Percentiles rank a stretch among this genome's conserved stretches.
Conservation (phyloP, 345 rosid species). For the Linum tenue region DNA sequence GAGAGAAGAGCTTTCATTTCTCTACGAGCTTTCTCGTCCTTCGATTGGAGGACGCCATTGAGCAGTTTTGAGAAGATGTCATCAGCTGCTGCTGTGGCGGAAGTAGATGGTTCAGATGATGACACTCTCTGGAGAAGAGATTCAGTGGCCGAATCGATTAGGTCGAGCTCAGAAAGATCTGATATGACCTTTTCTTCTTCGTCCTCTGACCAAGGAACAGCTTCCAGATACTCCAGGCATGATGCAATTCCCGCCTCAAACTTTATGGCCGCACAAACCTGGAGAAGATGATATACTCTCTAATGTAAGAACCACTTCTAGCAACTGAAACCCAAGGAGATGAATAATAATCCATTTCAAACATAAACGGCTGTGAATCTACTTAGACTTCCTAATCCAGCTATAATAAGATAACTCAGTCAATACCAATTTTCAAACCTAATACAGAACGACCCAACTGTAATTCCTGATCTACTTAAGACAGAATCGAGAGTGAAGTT, state of each 20-base stretch:
- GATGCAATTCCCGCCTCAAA: slow-evolving; percentile 61
- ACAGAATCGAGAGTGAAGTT: too few relatives aligned
- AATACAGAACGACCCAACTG: too few relatives aligned
- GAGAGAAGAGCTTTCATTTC: slow-evolving; percentile 76
- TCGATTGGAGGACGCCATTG: slow-evolving; percentile 65
- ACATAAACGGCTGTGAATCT: too few relatives aligned
- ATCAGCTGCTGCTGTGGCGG: slow-evolving; percentile 34
- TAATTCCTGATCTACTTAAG: too few relatives aligned
- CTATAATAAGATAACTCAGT: too few relatives aligned
- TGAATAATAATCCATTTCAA: too few relatives aligned
- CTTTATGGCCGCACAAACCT: slow-evolving; percentile 76
- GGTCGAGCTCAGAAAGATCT: slow-evolving; percentile 58
- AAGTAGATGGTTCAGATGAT: slow-evolving; percentile 39
- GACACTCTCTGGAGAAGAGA: slow-evolving; percentile 70
- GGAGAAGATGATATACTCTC: slow-evolving; percentile 5
- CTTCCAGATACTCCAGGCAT: slow-evolving; percentile 83
- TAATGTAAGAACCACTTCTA: slow-evolving; percentile 1
- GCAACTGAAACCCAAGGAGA: neutral
- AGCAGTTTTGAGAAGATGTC: slow-evolving; percentile 60
- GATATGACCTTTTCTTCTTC: slow-evolving; percentile 66
- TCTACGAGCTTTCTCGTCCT: slow-evolving; percentile 82
- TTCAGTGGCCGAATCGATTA: slow-evolving; percentile 38
- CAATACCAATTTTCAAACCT: too few relatives aligned
- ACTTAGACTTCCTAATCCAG: too few relatives aligned
- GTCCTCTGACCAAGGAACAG: slow-evolving; percentile 79